Evolutionary conservation across 495 filamentous ascomycete genomes (phyloP).

Genomic region (Aspergillus incahuasiensis): DNA sequence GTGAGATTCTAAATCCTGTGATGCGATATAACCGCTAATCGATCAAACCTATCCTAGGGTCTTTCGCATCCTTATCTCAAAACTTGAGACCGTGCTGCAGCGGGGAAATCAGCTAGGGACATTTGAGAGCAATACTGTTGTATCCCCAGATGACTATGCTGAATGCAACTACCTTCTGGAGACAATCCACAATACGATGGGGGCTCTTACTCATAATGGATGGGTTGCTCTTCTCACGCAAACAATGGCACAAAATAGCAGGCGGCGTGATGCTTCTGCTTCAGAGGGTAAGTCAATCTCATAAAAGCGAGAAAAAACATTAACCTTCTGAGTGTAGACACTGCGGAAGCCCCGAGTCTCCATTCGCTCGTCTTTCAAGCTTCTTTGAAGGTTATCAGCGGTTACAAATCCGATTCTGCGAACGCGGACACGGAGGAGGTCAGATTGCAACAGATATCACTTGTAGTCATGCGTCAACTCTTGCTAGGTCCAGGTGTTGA

Average conservation of each 20-base stretch:
- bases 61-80: slow-evolving; percentile 36
- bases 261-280: slow-evolving; percentile 21
- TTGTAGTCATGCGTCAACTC: slow-evolving; percentile 70
- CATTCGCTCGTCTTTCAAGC: slow-evolving; percentile 38
- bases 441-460: slow-evolving; percentile 59
- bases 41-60: slow-evolving; percentile 29
- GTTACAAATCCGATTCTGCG: slow-evolving; percentile 9
- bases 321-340: slow-evolving; percentile 20
- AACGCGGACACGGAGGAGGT: slow-evolving; percentile 28
- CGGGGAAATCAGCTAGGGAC: slow-evolving; percentile 18
- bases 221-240: slow-evolving; percentile 40
- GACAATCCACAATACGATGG: slow-evolving; percentile 66
- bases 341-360: slow-evolving; percentile 28
- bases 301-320: background rate
- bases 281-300: slow-evolving; percentile 29
- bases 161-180: slow-evolving; percentile 75
- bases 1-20: slow-evolving; percentile 19
- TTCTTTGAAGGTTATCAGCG: slow-evolving; percentile 30
- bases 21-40: background rate
- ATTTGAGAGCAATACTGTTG: slow-evolving; percentile 15
- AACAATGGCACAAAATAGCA: slow-evolving; percentile 29
- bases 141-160: slow-evolving; percentile 59
- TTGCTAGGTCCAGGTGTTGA: slow-evolving; percentile 66
- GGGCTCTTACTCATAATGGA: slow-evolving; percentile 39
- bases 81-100: slow-evolving; percentile 35